A percentile compares a stretch with the other conserved stretches of the same genome.
Conservation (phyloP, 2,329 filamentous ascomycete species). For the Fusarium napiforme region DNA sequence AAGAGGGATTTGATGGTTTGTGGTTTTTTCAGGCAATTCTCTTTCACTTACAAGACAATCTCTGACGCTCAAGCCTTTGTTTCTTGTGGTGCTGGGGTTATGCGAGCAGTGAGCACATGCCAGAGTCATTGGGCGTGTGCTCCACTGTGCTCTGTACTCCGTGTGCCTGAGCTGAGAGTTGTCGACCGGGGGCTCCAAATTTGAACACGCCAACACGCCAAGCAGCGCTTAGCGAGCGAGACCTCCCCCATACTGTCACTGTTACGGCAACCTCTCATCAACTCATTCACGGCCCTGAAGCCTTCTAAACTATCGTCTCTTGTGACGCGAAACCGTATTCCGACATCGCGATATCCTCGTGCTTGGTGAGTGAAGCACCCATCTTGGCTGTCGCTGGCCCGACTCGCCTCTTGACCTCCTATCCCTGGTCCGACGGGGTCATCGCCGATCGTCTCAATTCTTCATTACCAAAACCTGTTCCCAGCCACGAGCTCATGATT, state of each 20-base stretch:
- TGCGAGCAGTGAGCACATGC: constrained; percentile 46
- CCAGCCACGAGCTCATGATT: constrained; percentile 39
- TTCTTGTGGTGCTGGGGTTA: constrained; percentile 35
- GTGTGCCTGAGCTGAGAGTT: constrained; percentile 36
- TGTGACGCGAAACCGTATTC: constrained; percentile 38
- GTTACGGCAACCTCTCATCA: constrained; percentile 47
- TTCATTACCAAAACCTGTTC: constrained; percentile 36
- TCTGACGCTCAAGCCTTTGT: constrained; percentile 16
- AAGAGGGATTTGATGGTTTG: constrained; percentile 43
- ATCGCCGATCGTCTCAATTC: constrained; percentile 32
- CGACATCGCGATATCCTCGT: constrained; percentile 42
- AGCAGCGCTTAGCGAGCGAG: constrained; percentile 51
- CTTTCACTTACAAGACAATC: constrained; percentile 15
- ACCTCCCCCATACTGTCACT: constrained; percentile 42
- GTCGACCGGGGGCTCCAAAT: constrained; percentile 42
- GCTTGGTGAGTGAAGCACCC: constrained; percentile 41
- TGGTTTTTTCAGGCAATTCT: constrained; percentile 26
- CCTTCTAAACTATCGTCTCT: constrained; percentile 38
- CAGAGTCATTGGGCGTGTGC: constrained; percentile 46
- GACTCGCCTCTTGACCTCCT: constrained; percentile 23
- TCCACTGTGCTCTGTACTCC: constrained; percentile 45
- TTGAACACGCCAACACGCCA: constrained; percentile 47
- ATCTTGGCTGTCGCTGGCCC: constrained; percentile 32
- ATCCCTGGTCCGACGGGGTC: constrained; percentile 17
- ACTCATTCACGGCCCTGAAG: constrained; percentile 39